These are phyloP conservation scores for Lepidium aucheri DNA, from an alignment of 345 rosid genomes.

Conservation along the genomic window DNA sequence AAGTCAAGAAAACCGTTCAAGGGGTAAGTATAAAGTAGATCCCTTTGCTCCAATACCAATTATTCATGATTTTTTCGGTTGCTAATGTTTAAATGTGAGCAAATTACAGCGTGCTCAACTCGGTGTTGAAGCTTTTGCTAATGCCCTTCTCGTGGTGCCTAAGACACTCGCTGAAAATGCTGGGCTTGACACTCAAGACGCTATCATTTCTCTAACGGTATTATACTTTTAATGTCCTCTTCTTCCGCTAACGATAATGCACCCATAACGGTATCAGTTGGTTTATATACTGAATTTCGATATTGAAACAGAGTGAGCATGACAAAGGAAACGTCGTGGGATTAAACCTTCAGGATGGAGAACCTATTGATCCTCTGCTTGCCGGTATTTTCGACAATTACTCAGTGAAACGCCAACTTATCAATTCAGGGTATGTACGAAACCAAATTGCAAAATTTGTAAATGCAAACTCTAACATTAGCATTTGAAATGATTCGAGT, in stretches of 20 bases:
- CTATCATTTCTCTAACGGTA: conserved; percentile 80
- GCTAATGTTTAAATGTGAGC: conserved; percentile 4
- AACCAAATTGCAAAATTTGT: background rate
- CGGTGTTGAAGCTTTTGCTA: conserved; percentile 95
- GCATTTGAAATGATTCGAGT: background rate
- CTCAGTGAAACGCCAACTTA: conserved; percentile 88
- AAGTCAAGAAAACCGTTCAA: conserved; percentile 84
- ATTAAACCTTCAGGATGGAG: conserved; percentile 72
- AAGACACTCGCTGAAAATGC: conserved; percentile 96
- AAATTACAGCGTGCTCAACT: conserved; percentile 83
- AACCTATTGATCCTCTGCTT: conserved; percentile 81
- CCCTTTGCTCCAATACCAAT: background rate
- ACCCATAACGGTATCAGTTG: background rate
- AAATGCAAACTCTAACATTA: background rate
- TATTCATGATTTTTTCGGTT: background rate
- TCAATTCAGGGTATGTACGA: conserved; percentile 73
- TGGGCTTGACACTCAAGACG: conserved; percentile 96
- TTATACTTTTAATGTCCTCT: background rate
- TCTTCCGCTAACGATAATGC: background rate
- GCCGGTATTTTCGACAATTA: conserved; percentile 93
- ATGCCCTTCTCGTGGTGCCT: conserved; percentile 95
- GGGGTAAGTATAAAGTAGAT: conserved; percentile 50
- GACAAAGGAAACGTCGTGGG: conserved; percentile 88
- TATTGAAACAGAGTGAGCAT: conserved; percentile 71
- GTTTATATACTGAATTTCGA: background rate